Conservation (phyloP, 805 yeast species). For the Wickerhamomyces xylosicus region DNA sequence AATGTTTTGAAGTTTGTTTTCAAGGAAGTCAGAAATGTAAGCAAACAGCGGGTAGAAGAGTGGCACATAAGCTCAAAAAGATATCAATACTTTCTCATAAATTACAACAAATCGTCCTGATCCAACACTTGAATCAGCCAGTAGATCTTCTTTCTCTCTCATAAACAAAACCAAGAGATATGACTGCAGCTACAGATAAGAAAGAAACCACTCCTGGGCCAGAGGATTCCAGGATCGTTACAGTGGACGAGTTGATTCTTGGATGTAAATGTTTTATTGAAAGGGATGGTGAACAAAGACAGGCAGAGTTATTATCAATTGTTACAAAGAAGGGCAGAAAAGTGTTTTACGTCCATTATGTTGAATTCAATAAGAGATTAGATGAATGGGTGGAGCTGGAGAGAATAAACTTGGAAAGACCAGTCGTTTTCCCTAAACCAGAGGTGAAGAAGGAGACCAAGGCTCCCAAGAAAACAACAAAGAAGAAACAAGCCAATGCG, state of each 20-base stretch:
- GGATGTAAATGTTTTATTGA: conserved; percentile 79
- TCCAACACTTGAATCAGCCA: too few species aligned
- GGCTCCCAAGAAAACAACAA: conserved; percentile 4
- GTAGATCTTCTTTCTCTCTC: too few species aligned
- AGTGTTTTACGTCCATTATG: conserved; percentile 87
- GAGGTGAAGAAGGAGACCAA: conserved; percentile 21
- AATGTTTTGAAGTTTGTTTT: too few species aligned
- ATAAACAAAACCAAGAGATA: too few species aligned
- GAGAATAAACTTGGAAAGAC: conserved; percentile 61
- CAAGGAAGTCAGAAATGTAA: too few species aligned
- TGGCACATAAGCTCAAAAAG: too few species aligned
- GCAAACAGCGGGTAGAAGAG: too few species aligned
- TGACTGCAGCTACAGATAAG: neutral
- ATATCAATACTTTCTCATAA: too few species aligned
- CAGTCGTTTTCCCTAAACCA: conserved; percentile 62
- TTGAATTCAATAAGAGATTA: conserved; percentile 87
- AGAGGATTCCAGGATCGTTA: conserved; percentile 17
- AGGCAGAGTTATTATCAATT: conserved; percentile 78
- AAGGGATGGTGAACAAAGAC: conserved; percentile 70
- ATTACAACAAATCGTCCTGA: too few species aligned
- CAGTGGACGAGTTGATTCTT: conserved; percentile 41
- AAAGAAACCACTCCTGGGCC: neutral
- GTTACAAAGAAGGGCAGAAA: conserved; percentile 67
- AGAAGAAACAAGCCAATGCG: conserved; percentile 13
- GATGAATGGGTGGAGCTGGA: conserved; percentile 87